These are phyloP conservation scores for Fusarium concolor DNA, from an alignment of 2,329 filamentous ascomycete genomes.

Conservation along the genomic window DNA sequence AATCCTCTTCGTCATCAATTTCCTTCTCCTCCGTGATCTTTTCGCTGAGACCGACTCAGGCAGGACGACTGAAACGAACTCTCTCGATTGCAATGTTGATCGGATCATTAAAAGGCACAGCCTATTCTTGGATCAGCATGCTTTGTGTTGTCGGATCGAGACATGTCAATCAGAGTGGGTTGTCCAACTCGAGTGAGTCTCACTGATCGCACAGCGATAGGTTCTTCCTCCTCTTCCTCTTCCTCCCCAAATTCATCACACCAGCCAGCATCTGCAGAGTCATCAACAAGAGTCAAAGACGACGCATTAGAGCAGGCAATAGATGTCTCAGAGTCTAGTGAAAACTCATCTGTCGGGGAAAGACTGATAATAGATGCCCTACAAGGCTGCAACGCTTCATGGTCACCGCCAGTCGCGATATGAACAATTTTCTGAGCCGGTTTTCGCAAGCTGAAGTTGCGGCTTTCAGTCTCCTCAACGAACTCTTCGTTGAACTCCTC, in stretches of 20 bases:
- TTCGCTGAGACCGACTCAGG: neutral
- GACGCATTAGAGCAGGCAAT: neutral
- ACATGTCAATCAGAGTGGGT: neutral
- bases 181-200: neutral
- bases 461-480: neutral
- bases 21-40: neutral
- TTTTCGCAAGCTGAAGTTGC: neutral
- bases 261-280: neutral
- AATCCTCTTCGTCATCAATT: neutral
- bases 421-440: neutral
- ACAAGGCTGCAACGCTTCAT: neutral
- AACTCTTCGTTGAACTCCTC: neutral
- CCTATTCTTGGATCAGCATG: neutral
- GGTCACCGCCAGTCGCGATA: neutral
- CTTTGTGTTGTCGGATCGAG: neutral
- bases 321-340: neutral
- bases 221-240: neutral
- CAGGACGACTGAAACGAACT: neutral
- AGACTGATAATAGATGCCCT: neutral
- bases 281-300: neutral
- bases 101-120: neutral
- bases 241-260: neutral
- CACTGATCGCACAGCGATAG: neutral
- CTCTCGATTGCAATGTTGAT: neutral
- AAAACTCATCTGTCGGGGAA: neutral